These are phyloP conservation scores for Boletus fagicola DNA, from an alignment of 768 basidiomycete genomes.

Conservation along the genomic window DNA sequence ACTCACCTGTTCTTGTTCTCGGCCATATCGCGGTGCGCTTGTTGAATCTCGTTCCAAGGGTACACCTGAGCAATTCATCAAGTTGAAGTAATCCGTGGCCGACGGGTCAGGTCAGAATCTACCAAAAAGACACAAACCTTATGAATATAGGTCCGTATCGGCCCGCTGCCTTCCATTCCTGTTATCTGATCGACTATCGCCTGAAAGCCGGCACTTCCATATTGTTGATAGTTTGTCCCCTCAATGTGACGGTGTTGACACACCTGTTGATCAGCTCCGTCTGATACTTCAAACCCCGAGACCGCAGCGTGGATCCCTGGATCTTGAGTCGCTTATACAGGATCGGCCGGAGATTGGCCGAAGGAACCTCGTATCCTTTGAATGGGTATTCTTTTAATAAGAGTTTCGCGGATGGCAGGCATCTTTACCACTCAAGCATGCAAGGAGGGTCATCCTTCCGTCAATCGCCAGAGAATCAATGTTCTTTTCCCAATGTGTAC, in stretches of 20 bases:
- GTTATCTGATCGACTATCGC: slow-evolving; percentile 60
- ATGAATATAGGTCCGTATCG: slow-evolving; percentile 73
- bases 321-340: slow-evolving; percentile 84
- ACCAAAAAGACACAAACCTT: slow-evolving; percentile 46
- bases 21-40: slow-evolving; percentile 84
- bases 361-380: slow-evolving; percentile 51
- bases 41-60: slow-evolving; percentile 74
- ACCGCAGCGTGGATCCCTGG: slow-evolving; percentile 84
- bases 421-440: slow-evolving; percentile 59
- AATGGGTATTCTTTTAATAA: slow-evolving; percentile 18
- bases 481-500: slow-evolving; percentile 72
- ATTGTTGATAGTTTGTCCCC: not conserved
- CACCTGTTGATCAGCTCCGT: slow-evolving; percentile 62
- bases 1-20: slow-evolving; percentile 56
- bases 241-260: slow-evolving; percentile 9
- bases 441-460: slow-evolving; percentile 71
- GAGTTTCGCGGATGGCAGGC: slow-evolving; percentile 18
- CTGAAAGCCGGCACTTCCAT: slow-evolving; percentile 45
- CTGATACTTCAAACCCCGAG: slow-evolving; percentile 75
- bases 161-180: slow-evolving; percentile 52
- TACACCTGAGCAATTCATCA: slow-evolving; percentile 59
- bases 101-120: slow-evolving; percentile 14
- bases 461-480: slow-evolving; percentile 66
- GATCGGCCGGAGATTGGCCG: slow-evolving; percentile 60
- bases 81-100: slow-evolving; percentile 7